These are phyloP conservation scores for Paxillus involutus DNA, from an alignment of 768 basidiomycete genomes.

Conservation along the genomic window DNA sequence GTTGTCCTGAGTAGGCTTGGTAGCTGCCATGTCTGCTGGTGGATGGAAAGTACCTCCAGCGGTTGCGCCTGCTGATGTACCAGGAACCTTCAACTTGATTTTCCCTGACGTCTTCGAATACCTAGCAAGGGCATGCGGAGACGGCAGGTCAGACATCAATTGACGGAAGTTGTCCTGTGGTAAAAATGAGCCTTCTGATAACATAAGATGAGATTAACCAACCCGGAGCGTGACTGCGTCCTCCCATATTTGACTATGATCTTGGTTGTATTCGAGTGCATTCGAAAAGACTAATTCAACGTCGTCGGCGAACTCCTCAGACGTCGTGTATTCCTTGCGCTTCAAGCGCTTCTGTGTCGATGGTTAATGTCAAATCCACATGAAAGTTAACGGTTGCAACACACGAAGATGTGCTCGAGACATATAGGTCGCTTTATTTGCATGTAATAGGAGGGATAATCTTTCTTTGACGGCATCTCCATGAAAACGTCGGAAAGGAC, in stretches of 20 bases:
- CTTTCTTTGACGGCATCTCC: slow-evolving; percentile 78
- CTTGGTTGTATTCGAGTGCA: slow-evolving; percentile 85
- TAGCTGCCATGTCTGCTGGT: slow-evolving; percentile 10
- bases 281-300: slow-evolving; percentile 91
- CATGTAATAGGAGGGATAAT: slow-evolving; percentile 79
- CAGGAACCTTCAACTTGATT: slow-evolving; percentile 72
- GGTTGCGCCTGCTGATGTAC: slow-evolving; percentile 22
- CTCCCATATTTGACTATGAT: slow-evolving; percentile 81
- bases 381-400: slow-evolving; percentile 27
- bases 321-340: slow-evolving; percentile 69
- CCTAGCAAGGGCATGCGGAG: slow-evolving; percentile 61
- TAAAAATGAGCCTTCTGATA: slow-evolving; percentile 8
- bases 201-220: slow-evolving; percentile 20
- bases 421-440: slow-evolving; percentile 78
- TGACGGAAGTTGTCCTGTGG: slow-evolving; percentile 69
- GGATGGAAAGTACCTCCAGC: slow-evolving; percentile 7
- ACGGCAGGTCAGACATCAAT: slow-evolving; percentile 76
- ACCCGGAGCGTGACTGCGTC: slow-evolving; percentile 71
- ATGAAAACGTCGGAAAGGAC: slow-evolving; percentile 74
- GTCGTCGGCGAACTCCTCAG: slow-evolving; percentile 77
- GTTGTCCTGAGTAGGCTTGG: slow-evolving; percentile 19
- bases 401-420: slow-evolving; percentile 72
- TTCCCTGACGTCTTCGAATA: slow-evolving; percentile 60
- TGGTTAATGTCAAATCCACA: background rate
- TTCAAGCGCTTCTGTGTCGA: slow-evolving; percentile 70